phyloP scores from a whole-genome alignment of 768 basidiomycete species.

The Daedaleopsis nitida region DNA sequence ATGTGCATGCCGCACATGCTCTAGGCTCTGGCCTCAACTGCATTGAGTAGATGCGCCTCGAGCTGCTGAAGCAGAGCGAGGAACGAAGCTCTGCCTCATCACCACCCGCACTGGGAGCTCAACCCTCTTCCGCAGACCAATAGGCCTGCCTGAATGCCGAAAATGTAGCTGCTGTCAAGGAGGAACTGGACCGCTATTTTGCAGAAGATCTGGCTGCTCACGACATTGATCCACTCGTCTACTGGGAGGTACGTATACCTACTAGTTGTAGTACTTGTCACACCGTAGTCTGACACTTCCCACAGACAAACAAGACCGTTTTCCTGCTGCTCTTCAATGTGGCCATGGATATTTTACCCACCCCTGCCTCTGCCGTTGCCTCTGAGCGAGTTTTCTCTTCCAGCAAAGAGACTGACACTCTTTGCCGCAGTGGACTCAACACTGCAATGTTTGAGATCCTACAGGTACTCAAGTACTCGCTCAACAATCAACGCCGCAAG shows the following conservation, averaged over 20 bases:
- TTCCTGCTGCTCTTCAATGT: neutral
- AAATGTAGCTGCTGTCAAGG: neutral
- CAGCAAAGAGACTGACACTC: conserved; percentile 2
- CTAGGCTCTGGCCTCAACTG: neutral
- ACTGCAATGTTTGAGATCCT: neutral
- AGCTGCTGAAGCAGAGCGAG: neutral
- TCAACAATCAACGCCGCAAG: neutral
- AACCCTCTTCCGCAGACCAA: neutral
- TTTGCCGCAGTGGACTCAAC: neutral
- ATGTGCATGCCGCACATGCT: neutral
- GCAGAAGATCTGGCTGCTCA: neutral
- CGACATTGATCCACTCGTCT: neutral
- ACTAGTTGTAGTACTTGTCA: neutral
- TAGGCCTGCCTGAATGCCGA: neutral
- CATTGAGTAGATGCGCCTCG: neutral
- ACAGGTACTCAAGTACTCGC: conserved; percentile 3
- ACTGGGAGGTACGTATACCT: conserved; percentile 3
- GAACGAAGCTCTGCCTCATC: neutral
- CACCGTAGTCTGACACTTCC: neutral
- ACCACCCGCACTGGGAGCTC: neutral
- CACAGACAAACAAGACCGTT: neutral
- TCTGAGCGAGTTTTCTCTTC: conserved; percentile 2
- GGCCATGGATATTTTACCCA: conserved; percentile 4
- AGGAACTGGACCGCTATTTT: neutral
- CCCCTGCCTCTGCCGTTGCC: neutral